Conservation (phyloP, 192 early-diverging fungal genomes). For the Umbelopsis vinacea region DNA sequence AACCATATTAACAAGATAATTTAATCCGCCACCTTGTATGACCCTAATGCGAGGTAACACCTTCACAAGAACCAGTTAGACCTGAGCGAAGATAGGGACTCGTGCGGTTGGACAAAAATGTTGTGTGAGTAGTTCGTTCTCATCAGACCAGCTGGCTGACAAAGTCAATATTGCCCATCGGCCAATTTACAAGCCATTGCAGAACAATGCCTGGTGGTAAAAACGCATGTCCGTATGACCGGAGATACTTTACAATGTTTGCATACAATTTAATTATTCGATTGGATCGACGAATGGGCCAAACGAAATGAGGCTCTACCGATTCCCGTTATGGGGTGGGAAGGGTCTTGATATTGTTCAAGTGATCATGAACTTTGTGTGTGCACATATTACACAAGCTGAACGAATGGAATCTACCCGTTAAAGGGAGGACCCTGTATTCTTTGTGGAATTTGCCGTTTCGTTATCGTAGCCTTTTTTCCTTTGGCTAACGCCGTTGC, state of each 20-base stretch:
- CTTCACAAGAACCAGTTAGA: slow-evolving; percentile 10
- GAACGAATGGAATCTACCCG: background rate
- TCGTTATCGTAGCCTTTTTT: background rate
- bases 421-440: slow-evolving; percentile 25
- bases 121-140: background rate
- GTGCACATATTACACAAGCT: background rate
- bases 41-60: background rate
- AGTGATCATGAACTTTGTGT: slow-evolving; percentile 5
- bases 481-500: background rate
- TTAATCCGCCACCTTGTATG: slow-evolving; percentile 10
- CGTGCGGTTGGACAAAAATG: background rate
- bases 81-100: background rate
- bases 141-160: background rate
- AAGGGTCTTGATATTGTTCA: background rate
- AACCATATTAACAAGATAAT: slow-evolving; percentile 1
- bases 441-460: too few species aligned
- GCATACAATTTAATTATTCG: too few species aligned
- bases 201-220: too few species aligned
- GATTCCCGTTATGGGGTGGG: background rate
- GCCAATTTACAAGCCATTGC: background rate
- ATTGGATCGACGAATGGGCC: background rate
- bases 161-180: background rate
- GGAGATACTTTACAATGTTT: too few species aligned
- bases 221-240: too few species aligned
- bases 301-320: background rate